Base-by-base conservation (phyloP, 2,329 filamentous ascomycete genomes). In the Botryotinia convoluta region DNA sequence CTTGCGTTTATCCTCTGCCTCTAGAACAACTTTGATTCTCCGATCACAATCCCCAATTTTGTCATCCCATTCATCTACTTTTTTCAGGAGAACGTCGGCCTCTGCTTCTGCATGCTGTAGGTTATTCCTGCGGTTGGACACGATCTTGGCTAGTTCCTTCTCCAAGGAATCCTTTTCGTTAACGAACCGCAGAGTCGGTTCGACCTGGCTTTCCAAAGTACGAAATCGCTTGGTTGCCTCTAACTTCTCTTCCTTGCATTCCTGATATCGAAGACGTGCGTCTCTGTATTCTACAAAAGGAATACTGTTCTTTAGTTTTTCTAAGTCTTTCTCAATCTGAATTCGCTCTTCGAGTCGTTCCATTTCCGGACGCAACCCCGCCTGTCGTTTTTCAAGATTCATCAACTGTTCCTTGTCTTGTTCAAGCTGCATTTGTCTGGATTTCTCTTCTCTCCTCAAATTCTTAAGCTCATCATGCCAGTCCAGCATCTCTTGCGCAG, bases 311-410 rank as follows among this genome's bases (percentile, higher is more conserved):
- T 92, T 86, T 63, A 97, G 85, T 64, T 91, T 85, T 39, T 87
- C 84, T 7, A 95, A 86, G 73, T 87, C 88, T 70, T 88, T 84
- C 78, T 91, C 85, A 68, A 94, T 89, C 70, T 89, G 86, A 72
- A 91, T 88, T 73, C 94, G 89, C 81, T 98, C 92, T 67, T 89
- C 89, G 79, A 96, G 87, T 76, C 93, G 90, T 78, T 97, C 91
- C 37, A 98, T 94, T 79, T 98, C 95, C 16, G 89, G 90, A 78
- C 93, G 89, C 62, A 97, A 89, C 68, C 89, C 78, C 75, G 88
- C 85, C 76, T 98, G 95, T 42, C 94, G 90, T 59, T 84, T 87
- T 80, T 97, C 90, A 64, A 95, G 84, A 72, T 87, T 89, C 69
- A 85, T 85, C 12, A 98, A 83, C 39, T 87, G 85, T 64, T 93